phyloP scores from a whole-genome alignment of 2,329 filamentous ascomycete species.

The Scedosporium minutisporum region DNA sequence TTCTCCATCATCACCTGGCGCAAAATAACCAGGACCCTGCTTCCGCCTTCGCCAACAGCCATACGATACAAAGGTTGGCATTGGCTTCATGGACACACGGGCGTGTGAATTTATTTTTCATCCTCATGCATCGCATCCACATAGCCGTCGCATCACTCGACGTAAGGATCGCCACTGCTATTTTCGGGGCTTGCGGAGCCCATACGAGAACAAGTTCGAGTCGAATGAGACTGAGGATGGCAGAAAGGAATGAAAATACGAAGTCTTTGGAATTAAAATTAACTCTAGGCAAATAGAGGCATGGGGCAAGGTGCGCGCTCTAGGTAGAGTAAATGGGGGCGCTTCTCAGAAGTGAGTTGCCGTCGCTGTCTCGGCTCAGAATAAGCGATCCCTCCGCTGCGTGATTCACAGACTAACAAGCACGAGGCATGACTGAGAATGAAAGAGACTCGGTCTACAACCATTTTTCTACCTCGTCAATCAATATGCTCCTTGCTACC shows the following conservation, averaged over 20 bases:
- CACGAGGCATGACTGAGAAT: background rate
- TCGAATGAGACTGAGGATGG: too few species aligned
- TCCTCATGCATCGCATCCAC: background rate
- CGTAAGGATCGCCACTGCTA: background rate
- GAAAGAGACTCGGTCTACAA: background rate
- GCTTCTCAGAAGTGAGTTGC: background rate
- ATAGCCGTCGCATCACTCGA: background rate
- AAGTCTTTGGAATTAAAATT: too few species aligned
- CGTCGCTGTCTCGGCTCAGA: background rate
- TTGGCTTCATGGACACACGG: background rate
- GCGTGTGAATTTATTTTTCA: background rate
- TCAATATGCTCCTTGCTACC: background rate
- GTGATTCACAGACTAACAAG: too few species aligned
- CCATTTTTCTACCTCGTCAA: background rate
- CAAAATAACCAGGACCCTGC: background rate
- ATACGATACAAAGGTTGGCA: background rate
- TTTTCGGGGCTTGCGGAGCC: background rate
- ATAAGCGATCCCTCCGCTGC: too few species aligned
- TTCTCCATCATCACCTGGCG: background rate
- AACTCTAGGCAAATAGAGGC: too few species aligned
- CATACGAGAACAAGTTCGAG: too few species aligned
- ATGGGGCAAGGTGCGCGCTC: too few species aligned
- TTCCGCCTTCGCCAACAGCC: background rate
- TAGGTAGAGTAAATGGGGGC: too few species aligned
- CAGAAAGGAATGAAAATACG: too few species aligned